phyloP scores from a whole-genome alignment of 2,329 filamentous ascomycete genomes.

The Trichoderma aggressivum region DNA sequence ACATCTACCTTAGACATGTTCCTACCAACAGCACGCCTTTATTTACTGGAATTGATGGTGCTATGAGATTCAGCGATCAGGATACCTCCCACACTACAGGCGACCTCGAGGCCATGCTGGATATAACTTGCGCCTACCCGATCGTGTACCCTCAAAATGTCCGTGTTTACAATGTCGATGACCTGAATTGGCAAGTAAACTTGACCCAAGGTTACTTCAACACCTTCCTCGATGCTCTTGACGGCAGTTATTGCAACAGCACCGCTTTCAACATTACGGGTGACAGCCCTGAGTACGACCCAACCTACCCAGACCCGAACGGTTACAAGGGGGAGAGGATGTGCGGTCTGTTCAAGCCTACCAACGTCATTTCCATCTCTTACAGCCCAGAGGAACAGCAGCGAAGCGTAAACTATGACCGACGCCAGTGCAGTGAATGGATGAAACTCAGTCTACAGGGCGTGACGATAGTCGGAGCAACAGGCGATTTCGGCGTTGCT shows the following conservation, averaged over 20 bases:
- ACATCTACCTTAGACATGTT: not conserved
- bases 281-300: conserved; percentile 22
- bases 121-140: conserved; percentile 46
- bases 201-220: conserved; percentile 29
- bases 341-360: conserved; percentile 42
- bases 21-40: not conserved
- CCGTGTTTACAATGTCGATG: conserved; percentile 38
- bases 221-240: conserved; percentile 41
- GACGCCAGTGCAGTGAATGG: conserved; percentile 52
- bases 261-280: conserved; percentile 30
- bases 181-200: not conserved
- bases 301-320: conserved; percentile 26
- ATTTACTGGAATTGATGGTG: not conserved
- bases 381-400: conserved; percentile 52
- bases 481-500: conserved; percentile 39
- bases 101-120: conserved; percentile 44
- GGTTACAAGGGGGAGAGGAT: conserved; percentile 39
- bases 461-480: conserved; percentile 46
- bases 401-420: conserved; percentile 45
- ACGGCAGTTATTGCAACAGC: conserved; percentile 41
- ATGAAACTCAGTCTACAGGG: conserved; percentile 55
- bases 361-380: conserved; percentile 53
- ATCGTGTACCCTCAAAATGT: conserved; percentile 50
- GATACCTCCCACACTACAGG: not conserved
- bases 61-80: not conserved